These are phyloP conservation scores for Gastroboletus turbinatus DNA, from an alignment of 1,284 basidiomycete species.

Conservation along the genomic window DNA sequence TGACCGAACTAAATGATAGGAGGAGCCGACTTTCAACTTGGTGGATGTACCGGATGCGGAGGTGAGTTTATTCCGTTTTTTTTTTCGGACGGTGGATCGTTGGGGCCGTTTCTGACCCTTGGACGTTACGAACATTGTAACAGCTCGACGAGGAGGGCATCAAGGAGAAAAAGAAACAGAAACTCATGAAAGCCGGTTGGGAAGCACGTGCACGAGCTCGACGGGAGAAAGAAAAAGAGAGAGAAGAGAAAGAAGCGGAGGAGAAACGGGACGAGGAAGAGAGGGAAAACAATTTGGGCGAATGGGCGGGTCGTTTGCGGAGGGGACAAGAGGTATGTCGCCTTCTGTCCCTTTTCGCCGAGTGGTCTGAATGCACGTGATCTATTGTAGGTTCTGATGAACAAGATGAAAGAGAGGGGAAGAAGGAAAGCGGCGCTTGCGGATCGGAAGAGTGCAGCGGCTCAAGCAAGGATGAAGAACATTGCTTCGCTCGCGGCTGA, in stretches of 20 bases:
- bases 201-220: constrained; percentile 87
- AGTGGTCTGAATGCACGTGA: not conserved
- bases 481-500: constrained; percentile 92
- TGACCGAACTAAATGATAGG: constrained; percentile 39
- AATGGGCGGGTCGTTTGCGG: constrained; percentile 73
- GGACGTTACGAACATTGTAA: constrained; percentile 20
- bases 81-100: not conserved
- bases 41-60: constrained; percentile 90
- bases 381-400: constrained; percentile 65
- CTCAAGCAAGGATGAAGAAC: constrained; percentile 96
- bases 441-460: constrained; percentile 92
- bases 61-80: constrained; percentile 37
- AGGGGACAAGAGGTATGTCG: constrained; percentile 73
- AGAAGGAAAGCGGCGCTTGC: constrained; percentile 81
- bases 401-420: constrained; percentile 82
- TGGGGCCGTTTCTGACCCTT: not conserved
- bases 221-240: constrained; percentile 87
- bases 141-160: constrained; percentile 89
- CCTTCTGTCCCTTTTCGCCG: not conserved
- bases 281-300: constrained; percentile 64
- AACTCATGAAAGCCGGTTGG: constrained; percentile 91
- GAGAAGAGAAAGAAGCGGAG: constrained; percentile 72
- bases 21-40: constrained; percentile 87
- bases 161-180: constrained; percentile 95
- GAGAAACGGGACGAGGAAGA: constrained; percentile 79